Conservation (phyloP, 2,329 filamentous ascomycete genomes). For the Conoideocrella luteorostrata region DNA sequence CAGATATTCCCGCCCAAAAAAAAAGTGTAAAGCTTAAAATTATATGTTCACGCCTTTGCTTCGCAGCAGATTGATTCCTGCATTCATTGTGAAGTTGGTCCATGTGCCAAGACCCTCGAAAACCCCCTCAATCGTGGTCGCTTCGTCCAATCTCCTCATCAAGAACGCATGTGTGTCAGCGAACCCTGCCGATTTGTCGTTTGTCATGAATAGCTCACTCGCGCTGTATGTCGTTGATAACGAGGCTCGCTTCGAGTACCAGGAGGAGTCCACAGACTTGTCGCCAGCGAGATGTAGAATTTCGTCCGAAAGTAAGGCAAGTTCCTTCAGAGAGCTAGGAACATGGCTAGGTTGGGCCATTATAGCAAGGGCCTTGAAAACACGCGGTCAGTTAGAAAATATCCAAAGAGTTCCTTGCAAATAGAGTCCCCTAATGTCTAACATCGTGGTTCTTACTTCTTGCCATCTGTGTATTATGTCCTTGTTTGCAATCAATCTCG, state of each 20-base stretch:
- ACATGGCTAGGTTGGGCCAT: constrained; percentile 83
- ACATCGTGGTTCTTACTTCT: constrained; percentile 51
- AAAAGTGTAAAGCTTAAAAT: too few species aligned
- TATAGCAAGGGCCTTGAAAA: constrained; percentile 67
- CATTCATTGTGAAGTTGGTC: constrained; percentile 73
- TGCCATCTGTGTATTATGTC: constrained; percentile 74
- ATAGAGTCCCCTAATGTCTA: neutral
- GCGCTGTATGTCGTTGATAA: constrained; percentile 58
- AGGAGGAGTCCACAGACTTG: constrained; percentile 70
- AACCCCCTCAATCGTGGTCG: constrained; percentile 54
- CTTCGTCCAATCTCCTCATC: constrained; percentile 66
- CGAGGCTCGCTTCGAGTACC: constrained; percentile 66
- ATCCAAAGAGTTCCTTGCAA: too few species aligned
- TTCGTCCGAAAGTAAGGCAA: constrained; percentile 80
- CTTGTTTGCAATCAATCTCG: constrained; percentile 67
- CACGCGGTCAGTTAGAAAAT: neutral
- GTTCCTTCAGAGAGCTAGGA: constrained; percentile 67
- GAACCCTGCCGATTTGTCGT: constrained; percentile 69
- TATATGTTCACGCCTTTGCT: constrained; percentile 85
- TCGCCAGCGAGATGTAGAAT: constrained; percentile 87
- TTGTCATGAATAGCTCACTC: constrained; percentile 90
- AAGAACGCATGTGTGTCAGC: constrained; percentile 75
- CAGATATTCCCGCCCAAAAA: too few species aligned
- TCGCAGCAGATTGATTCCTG: constrained; percentile 72
- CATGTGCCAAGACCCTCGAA: constrained; percentile 64